Evolutionary conservation across 108 stramenopile species (phyloP).

Genomic region (Cyclotella cryptica): DNA sequence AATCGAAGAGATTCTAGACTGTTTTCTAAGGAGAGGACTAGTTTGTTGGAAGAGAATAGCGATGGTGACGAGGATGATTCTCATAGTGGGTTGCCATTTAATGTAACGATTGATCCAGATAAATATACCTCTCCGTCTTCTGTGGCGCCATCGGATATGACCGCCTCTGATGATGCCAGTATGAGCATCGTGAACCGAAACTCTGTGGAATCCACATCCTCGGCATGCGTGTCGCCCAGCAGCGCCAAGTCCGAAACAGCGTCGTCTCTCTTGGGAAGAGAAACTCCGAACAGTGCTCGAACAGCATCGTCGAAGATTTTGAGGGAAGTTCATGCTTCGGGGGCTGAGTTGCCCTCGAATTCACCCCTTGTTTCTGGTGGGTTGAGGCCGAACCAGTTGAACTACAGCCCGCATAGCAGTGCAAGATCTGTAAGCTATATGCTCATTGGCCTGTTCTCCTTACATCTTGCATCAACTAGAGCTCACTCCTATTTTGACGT

Average conservation of each 20-base stretch:
- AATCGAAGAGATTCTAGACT: constrained; percentile 41
- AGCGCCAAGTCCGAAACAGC: constrained; percentile 26
- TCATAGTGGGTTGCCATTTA: constrained; percentile 30
- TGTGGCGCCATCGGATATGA: constrained; percentile 10
- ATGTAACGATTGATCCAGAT: constrained; percentile 43
- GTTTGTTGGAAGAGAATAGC: constrained; percentile 36
- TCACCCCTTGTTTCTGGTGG: constrained; percentile 10
- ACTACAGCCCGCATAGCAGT: constrained; percentile 44
- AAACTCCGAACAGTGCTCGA: constrained; percentile 54
- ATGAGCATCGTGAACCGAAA: constrained; percentile 10
- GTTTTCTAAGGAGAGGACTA: constrained; percentile 33
- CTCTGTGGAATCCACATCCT: constrained; percentile 37
- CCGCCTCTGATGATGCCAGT: not conserved
- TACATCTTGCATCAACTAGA: not conserved
- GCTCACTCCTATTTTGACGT: not conserved
- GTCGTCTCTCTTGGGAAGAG: constrained; percentile 14
- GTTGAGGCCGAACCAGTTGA: constrained; percentile 31
- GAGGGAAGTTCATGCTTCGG: constrained; percentile 45
- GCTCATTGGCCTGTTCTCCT: not conserved
- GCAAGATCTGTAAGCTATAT: constrained; percentile 1
- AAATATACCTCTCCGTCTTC: constrained; percentile 51
- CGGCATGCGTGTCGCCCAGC: constrained; percentile 45
- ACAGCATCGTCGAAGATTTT: constrained; percentile 52
- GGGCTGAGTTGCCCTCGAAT: constrained; percentile 28
- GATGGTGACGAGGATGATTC: constrained; percentile 25